Evolutionary conservation across 768 basidiomycete genomes (phyloP), one percentile per base, ranked within the genome.

Genomic region (Hypholoma fasciculare): DNA sequence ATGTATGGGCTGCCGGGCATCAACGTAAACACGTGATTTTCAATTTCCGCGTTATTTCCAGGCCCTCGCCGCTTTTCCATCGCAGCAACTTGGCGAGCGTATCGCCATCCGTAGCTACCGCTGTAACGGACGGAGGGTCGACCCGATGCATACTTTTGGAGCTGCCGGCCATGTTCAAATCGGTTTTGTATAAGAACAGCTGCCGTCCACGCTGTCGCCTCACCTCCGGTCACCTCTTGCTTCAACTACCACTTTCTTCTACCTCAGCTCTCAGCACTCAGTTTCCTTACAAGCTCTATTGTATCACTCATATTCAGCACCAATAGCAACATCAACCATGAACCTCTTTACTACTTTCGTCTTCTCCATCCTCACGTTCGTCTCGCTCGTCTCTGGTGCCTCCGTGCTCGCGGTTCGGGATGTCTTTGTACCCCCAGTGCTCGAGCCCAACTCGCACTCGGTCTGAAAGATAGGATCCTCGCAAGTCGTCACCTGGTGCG

Each of bases 401-500:
- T 71, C 72, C 14, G 52, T 71, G 42, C 59, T 68, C 19, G 43
- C 56, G 27, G 23, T 30, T 20, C 68, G 70, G 59, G 72, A 74
- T 60, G 72, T 74, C 30, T 74, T 69, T 62, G 69, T 69, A 23
- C 72, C 72, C 7, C 70, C 69, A 19, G 68, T 74, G 34, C 30
- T 67, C 27, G 52, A 59, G 14, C 73, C 73, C 1, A 63, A 63
- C 49, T 58, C 54, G 20, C 58, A 65, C 44, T 65, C 69, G 14
- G 64, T 70, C 30, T 72, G 70, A 71, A 67, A 71, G 61, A 60
- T 65, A 43, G 72, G 71, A 36, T 57, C 64, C 26, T 65, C 58
- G 9, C 68, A 74, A 52, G 68, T 67, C 20, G 70, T 74, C 17
- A 67, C 61, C 20, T 74, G 73, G 73, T 74, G 49, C 50, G 71